Evolutionary conservation across 495 filamentous ascomycete species (phyloP), one percentile per base, ranked within the genome.

Genomic region (Neurospora africana): DNA sequence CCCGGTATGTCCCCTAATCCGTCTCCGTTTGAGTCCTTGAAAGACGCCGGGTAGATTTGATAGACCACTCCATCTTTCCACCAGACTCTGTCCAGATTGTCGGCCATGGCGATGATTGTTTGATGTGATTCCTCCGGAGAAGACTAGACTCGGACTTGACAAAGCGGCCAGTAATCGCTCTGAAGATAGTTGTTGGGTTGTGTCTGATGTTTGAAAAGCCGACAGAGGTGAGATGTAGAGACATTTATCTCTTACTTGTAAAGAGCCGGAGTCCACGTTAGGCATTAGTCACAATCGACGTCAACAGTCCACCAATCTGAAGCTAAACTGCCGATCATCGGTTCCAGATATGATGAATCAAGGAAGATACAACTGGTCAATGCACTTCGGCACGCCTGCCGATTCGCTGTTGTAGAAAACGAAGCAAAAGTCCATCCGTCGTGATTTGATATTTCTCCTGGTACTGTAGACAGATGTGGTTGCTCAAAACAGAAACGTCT

Each of bases 41-140:
- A 92, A 4, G 86, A 88, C 5, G 89, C 86, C 5, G 90, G 90
- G 82, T 90, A 92, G 76, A 92, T 89, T 75, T 92, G 90, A 73
- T 92, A 92, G 37, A 91, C 87, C 10, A 78, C 75, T 8, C 76
- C 78, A 69, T 84, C 79, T 72, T 83, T 84, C 82, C 82, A 84
- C 79, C 79, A 80, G 1, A 73, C 70, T 13, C 39, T 73, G 21
- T 69, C 36, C 3, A 71, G 35, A n/a, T 69, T 44, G 27, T 27
- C 21, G 7, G 73, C 37, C 76, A 74, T 77, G 0, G 43, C 38
- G n/a, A 37, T 27, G 3, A 33, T 19, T 4, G 47, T 15, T 27
- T 23, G 11, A 15, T 15, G 47, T 58, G 21, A 27, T 15, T 58
- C 5, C 21, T 30, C 21, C 11, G 1, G 27, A 33, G 15, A 35